Evolutionary conservation across 2,329 filamentous ascomycete genomes (phyloP).

Genomic region (Penicillium capsulatum): DNA sequence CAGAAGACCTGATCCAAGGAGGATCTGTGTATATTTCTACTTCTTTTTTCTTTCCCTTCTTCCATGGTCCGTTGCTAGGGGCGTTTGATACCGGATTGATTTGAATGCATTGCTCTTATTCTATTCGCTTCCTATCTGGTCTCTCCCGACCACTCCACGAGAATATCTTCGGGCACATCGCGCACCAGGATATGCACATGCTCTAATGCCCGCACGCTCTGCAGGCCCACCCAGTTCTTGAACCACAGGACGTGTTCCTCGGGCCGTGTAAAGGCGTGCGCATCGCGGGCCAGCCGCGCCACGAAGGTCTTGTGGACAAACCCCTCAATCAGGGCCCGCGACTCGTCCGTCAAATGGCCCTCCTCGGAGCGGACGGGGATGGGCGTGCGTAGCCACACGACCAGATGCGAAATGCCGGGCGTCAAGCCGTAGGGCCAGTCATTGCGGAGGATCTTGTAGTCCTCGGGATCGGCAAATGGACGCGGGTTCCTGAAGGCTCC

Average conservation of each 20-base stretch:
- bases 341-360: slow-evolving; percentile 51
- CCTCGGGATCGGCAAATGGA: slow-evolving; percentile 52
- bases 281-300: slow-evolving; percentile 36
- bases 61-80: slow-evolving; percentile 12
- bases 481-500: slow-evolving; percentile 42
- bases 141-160: slow-evolving; percentile 45
- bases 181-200: slow-evolving; percentile 55
- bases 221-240: slow-evolving; percentile 59
- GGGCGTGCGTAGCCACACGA: slow-evolving; percentile 55
- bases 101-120: neutral
- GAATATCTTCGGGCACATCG: slow-evolving; percentile 44
- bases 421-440: slow-evolving; percentile 62
- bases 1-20: slow-evolving; percentile 50
- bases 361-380: slow-evolving; percentile 44
- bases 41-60: slow-evolving; percentile 7
- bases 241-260: slow-evolving; percentile 57
- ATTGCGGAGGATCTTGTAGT: slow-evolving; percentile 57
- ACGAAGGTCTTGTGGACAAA: slow-evolving; percentile 52
- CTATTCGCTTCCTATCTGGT: neutral
- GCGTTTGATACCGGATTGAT: slow-evolving; percentile 18
- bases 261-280: slow-evolving; percentile 28
- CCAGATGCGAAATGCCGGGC: slow-evolving; percentile 52
- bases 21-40: slow-evolving; percentile 7
- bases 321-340: slow-evolving; percentile 45
- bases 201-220: slow-evolving; percentile 57